Conservation (phyloP, 257 asterid species). For the Verbascum thapsus region DNA sequence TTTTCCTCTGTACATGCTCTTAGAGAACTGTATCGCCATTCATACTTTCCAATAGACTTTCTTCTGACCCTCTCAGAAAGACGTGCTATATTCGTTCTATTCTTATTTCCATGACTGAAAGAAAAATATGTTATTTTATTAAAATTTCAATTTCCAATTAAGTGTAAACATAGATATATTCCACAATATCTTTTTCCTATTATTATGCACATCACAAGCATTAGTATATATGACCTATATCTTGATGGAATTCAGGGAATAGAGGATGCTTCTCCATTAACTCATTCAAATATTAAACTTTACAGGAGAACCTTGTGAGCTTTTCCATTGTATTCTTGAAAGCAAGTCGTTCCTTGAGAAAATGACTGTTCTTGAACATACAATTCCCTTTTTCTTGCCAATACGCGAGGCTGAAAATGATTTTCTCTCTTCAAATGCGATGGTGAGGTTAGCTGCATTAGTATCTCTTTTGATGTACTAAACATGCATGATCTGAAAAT, state of each 20-base stretch:
- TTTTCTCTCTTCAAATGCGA: conserved; percentile 83
- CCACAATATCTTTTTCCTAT: too few species aligned
- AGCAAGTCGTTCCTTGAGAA: conserved; percentile 99
- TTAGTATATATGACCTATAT: too few species aligned
- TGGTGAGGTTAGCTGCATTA: conserved; percentile 56
- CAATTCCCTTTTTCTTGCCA: conserved; percentile 92
- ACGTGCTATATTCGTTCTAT: too few species aligned
- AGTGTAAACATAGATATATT: too few species aligned
- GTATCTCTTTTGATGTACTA: conserved; percentile 23
- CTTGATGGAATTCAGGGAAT: too few species aligned
- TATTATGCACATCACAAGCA: too few species aligned
- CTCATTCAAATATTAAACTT: conserved; percentile 21
- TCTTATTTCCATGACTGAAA: too few species aligned
- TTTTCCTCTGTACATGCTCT: not conserved
- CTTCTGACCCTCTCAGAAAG: too few species aligned
- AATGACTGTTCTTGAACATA: conserved; percentile 89
- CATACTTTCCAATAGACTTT: too few species aligned
- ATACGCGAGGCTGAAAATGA: conserved; percentile 86
- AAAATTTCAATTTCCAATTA: too few species aligned
- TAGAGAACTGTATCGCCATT: too few species aligned
- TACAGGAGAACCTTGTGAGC: conserved; percentile 93
- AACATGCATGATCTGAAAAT: conserved; percentile 22
- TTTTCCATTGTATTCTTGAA: conserved; percentile 95
- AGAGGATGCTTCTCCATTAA: not conserved
- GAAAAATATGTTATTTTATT: too few species aligned